Base-by-base conservation (phyloP, 1,139 yeast genomes). In the Schwanniomyces etchellsii region DNA sequence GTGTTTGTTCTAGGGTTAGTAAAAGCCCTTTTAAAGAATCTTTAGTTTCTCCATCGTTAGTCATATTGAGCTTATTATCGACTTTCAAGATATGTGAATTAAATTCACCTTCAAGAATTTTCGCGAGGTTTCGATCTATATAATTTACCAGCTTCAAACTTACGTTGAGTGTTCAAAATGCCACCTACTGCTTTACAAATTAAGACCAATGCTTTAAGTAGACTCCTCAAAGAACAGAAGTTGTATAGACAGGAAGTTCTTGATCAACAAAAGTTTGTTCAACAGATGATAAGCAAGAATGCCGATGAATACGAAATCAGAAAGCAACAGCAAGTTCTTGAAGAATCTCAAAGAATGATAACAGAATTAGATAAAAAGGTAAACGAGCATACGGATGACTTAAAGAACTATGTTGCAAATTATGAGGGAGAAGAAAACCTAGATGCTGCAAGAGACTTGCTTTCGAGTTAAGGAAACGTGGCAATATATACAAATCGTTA, bases 131-230 rank as follows among this genome's bases (percentile, higher is more conserved):
- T n/a, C n/a, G n/a, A n/a, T n/a, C n/a, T n/a, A n/a, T n/a, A n/a
- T n/a, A n/a, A n/a, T n/a, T n/a, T n/a, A n/a, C n/a, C n/a, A 29
- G 24, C 12, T 25, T 26, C 13, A 18, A 24, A 25, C 17, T 4
- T 10, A 7, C 11, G n/a, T 22, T n/a, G 15, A 15, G 20, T 9
- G 27, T 15, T 59, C 25, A 26, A 20, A 30, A 86, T 84, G 89
- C 73, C 89, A 2, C 95, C 95, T 28, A 64, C 88, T 2, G 78
- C 72, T 39, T 56, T 84, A 32, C 84, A 82, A 45, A 85, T 88
- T 56, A 86, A 86, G 48, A 68, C 74, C 30, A 76, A 74, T 40
- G 93, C 96, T 3, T 64, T 88, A 32, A 72, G 73, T 40, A 69
- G 96, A 38, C 66, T 89, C 24, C 47, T 81, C 32, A 85, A 85